Percentiles rank a stretch among this genome's conserved stretches.
Conservation (phyloP, 2,329 filamentous ascomycete genomes). For the Cytospora chrysosperma region DNA sequence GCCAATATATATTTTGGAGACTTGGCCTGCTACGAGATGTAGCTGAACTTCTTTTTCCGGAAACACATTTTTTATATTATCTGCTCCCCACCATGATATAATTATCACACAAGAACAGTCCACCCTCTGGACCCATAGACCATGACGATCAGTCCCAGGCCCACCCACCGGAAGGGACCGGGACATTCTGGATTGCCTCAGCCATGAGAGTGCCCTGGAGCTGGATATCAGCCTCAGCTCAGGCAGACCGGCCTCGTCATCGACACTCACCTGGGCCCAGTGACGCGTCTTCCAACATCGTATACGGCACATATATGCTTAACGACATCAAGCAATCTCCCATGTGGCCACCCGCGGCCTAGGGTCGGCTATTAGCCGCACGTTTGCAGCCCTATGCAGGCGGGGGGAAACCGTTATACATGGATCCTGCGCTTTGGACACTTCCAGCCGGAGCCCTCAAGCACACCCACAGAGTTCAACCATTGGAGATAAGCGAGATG, state of each 20-base stretch:
- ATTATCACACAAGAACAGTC: neutral
- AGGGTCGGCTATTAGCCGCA: neutral
- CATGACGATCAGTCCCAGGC: neutral
- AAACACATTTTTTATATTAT: neutral
- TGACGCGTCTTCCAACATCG: neutral
- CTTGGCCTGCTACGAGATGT: neutral
- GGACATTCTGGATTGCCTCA: neutral
- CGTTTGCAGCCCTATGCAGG: neutral
- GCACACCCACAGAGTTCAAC: neutral
- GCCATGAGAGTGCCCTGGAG: too few species aligned
- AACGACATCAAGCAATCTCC: neutral
- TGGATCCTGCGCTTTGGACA: too few species aligned
- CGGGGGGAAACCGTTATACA: neutral
- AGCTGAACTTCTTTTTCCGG: neutral
- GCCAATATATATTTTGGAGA: too few species aligned
- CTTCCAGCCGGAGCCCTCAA: neutral
- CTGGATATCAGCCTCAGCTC: too few species aligned
- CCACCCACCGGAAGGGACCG: neutral
- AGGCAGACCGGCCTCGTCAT: neutral
- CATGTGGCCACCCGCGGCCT: neutral
- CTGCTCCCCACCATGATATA: too few species aligned
- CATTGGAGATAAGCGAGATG: neutral
- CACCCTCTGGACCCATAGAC: neutral
- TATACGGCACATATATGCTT: neutral
- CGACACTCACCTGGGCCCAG: too few species aligned